These are phyloP conservation scores for Acacia pycnantha DNA, from an alignment of 331 rosid genomes.

Conservation along the genomic window DNA sequence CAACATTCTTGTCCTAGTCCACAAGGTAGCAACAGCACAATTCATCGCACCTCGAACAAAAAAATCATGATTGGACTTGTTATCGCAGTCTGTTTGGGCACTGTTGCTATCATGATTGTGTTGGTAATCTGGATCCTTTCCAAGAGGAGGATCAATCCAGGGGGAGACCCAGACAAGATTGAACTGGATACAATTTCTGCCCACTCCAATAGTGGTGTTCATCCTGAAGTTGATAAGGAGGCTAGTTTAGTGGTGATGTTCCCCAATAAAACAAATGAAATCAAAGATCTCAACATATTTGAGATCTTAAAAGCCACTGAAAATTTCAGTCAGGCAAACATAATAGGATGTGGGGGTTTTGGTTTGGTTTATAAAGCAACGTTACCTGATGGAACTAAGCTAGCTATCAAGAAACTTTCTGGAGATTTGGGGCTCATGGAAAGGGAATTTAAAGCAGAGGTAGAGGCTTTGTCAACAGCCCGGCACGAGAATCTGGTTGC, in stretches of 20 bases:
- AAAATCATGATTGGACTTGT: slow-evolving; percentile 49
- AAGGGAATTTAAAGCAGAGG: slow-evolving; percentile 85
- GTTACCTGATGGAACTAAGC: slow-evolving; percentile 55
- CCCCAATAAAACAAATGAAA: slow-evolving; percentile 50
- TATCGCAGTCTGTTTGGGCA: slow-evolving; percentile 44
- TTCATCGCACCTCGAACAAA: slow-evolving; percentile 39
- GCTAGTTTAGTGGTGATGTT: slow-evolving; percentile 71
- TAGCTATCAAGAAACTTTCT: slow-evolving; percentile 85
- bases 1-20: slow-evolving; percentile 57
- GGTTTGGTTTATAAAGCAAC: slow-evolving; percentile 88
- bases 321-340: slow-evolving; percentile 81
- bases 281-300: slow-evolving; percentile 64
- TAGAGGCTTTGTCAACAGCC: slow-evolving; percentile 78
- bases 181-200: slow-evolving; percentile 58
- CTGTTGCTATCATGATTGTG: slow-evolving; percentile 46
- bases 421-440: slow-evolving; percentile 91
- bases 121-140: slow-evolving; percentile 71
- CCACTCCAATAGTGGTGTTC: slow-evolving; percentile 47
- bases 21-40: slow-evolving; percentile 5
- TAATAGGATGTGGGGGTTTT: slow-evolving; percentile 85
- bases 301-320: slow-evolving; percentile 83
- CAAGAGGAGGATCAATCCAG: slow-evolving; percentile 73
- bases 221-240: slow-evolving; percentile 66
- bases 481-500: slow-evolving; percentile 80
- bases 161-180: slow-evolving; percentile 59